These are phyloP conservation scores for Phytopythium mirpurense DNA, from an alignment of 352 stramenopile genomes.

Conservation along the genomic window DNA sequence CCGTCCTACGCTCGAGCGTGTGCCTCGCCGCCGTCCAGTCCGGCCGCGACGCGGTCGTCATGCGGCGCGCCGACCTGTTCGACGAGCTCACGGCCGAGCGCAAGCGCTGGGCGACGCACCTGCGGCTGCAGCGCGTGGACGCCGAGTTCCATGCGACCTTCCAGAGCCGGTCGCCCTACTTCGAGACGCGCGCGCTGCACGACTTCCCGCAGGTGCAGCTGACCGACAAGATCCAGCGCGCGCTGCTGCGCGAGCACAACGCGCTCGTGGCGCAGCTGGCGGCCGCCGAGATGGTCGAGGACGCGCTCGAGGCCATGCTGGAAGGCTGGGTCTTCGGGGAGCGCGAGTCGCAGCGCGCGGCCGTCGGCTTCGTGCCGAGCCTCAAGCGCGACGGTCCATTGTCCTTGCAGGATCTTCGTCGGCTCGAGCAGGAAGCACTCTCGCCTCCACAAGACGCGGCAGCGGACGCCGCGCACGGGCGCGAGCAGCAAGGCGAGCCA, in stretches of 20 bases:
- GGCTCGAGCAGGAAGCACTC: constrained; percentile 48
- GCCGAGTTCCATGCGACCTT: constrained; percentile 91
- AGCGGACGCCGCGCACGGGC: neutral
- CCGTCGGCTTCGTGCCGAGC: constrained; percentile 78
- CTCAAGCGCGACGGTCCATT: constrained; percentile 77
- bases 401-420: constrained; percentile 61
- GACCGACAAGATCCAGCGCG: constrained; percentile 63
- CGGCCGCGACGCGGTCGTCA: constrained; percentile 29
- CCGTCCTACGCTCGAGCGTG: constrained; percentile 42
- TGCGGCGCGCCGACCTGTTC: constrained; percentile 69
- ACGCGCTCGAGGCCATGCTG: constrained; percentile 93
- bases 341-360: constrained; percentile 68
- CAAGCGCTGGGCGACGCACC: constrained; percentile 63
- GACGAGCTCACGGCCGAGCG: constrained; percentile 63
- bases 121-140: constrained; percentile 81
- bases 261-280: constrained; percentile 81
- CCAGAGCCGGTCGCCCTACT: constrained; percentile 64
- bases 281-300: constrained; percentile 89
- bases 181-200: constrained; percentile 89
- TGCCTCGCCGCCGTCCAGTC: constrained; percentile 65
- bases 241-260: constrained; percentile 86
- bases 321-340: constrained; percentile 96
- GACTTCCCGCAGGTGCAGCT: constrained; percentile 88
- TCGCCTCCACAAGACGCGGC: neutral
- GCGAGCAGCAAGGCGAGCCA: constrained; percentile 33